These are phyloP conservation scores for Fusarium keratoplasticum DNA, from an alignment of 2,329 filamentous ascomycete genomes.

Conservation along the genomic window DNA sequence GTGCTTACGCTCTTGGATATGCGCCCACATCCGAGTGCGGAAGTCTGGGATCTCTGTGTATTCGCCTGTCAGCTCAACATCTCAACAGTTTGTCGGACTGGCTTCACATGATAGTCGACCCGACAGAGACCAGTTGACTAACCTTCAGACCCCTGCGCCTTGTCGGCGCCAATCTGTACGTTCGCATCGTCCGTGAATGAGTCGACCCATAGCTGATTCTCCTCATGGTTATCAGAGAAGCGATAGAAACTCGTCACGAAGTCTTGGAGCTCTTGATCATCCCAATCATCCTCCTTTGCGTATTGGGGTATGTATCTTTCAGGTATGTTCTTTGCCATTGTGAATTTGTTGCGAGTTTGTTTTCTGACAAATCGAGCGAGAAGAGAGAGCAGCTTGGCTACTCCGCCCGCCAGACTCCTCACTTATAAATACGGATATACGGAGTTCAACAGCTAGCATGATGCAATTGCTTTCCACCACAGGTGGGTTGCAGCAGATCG, in stretches of 20 bases:
- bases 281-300: conserved; percentile 45
- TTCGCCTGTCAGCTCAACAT: conserved; percentile 7
- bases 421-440: conserved; percentile 10
- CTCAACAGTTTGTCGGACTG: neutral
- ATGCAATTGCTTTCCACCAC: conserved; percentile 30
- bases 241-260: conserved; percentile 60
- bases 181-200: conserved; percentile 56
- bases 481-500: conserved; percentile 20
- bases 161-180: conserved; percentile 55
- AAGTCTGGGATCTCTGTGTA: conserved; percentile 56
- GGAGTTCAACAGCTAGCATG: conserved; percentile 17
- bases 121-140: conserved; percentile 10
- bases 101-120: conserved; percentile 3
- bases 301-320: conserved; percentile 49
- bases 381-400: neutral
- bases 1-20: conserved; percentile 55
- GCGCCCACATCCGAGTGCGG: conserved; percentile 58
- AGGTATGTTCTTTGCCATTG: conserved; percentile 33
- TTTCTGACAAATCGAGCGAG: neutral
- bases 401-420: neutral
- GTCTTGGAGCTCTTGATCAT: conserved; percentile 48
- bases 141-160: conserved; percentile 52
- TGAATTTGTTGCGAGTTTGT: neutral
- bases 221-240: conserved; percentile 55
- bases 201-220: conserved; percentile 57